Percentiles rank a stretch among this genome's conserved stretches.
phyloP scores from a whole-genome alignment of 768 basidiomycete genomes.

The Crepidotus variabilis region DNA sequence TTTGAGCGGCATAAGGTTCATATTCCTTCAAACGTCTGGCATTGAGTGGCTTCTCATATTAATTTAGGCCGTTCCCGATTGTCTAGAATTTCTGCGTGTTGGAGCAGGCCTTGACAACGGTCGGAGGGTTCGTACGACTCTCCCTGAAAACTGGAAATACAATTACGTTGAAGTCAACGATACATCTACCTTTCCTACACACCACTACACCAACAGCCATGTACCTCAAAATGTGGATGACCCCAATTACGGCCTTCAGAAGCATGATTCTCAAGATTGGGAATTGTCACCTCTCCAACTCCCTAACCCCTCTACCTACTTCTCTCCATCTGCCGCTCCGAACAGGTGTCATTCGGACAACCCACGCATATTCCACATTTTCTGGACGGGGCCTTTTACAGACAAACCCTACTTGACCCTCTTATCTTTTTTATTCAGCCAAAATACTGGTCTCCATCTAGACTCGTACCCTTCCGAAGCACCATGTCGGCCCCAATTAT shows the following conservation, averaged over 20 bases:
- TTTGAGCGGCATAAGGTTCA: conserved; percentile 75
- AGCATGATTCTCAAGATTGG: conserved; percentile 59
- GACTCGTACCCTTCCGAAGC: conserved; percentile 43
- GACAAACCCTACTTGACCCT: conserved; percentile 98
- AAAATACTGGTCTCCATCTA: conserved; percentile 83
- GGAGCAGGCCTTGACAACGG: conserved; percentile 87
- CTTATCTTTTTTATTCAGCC: conserved; percentile 92
- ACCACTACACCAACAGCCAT: conserved; percentile 35
- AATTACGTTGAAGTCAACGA: conserved; percentile 68
- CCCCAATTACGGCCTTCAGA: conserved; percentile 51
- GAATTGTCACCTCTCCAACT: conserved; percentile 50
- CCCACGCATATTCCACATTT: conserved; percentile 95
- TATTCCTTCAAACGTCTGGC: background rate
- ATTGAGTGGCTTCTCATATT: conserved; percentile 6
- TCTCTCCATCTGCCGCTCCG: conserved; percentile 52
- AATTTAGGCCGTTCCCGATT: conserved; percentile 93
- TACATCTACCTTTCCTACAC: conserved; percentile 22
- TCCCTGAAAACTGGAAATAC: conserved; percentile 83
- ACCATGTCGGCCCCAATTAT: conserved; percentile 86
- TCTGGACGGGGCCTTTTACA: conserved; percentile 98
- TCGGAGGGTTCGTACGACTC: conserved; percentile 67
- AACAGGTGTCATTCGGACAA: conserved; percentile 79
- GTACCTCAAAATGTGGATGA: conserved; percentile 30
- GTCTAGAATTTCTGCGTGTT: conserved; percentile 89
- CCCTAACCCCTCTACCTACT: conserved; percentile 47